Percentiles rank a stretch among this genome's conserved stretches.
Evolutionary conservation across 2,329 filamentous ascomycete genomes (phyloP).

Genomic region (Colletotrichum lentis): DNA sequence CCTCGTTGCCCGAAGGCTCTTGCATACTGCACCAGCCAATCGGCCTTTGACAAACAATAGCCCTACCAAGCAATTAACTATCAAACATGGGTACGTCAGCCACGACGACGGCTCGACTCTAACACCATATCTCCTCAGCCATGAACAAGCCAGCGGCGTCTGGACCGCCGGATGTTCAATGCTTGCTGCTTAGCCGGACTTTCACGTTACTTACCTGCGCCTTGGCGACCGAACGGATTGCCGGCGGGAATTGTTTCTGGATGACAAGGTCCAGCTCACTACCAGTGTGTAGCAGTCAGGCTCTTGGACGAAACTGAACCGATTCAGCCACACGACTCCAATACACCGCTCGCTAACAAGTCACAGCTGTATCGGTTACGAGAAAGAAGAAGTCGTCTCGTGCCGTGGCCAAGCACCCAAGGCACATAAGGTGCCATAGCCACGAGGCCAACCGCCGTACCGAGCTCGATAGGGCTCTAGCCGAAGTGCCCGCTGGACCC

Average conservation of each 20-base stretch:
- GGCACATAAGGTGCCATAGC: not conserved
- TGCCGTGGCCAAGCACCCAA: conserved; percentile 7
- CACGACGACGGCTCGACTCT: not conserved
- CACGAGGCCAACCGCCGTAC: conserved; percentile 32
- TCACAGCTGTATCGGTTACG: not conserved
- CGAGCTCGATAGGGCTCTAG: not conserved
- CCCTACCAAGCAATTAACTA: not conserved
- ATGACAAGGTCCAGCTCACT: not conserved
- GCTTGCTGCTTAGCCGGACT: not conserved
- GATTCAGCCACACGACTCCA: not conserved
- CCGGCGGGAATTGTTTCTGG: not conserved
- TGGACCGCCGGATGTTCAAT: not conserved
- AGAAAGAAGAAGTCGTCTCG: not conserved
- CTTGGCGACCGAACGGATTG: not conserved
- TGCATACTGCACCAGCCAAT: not conserved
- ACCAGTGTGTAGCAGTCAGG: not conserved
- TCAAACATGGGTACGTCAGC: not conserved
- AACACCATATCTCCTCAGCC: not conserved
- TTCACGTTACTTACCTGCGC: not conserved
- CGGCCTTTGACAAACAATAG: not conserved
- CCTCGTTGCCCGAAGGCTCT: not conserved
- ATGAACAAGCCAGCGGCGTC: not conserved
- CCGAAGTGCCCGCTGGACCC: conserved; percentile 13
- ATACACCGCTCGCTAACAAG: not conserved
- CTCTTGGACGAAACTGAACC: conserved; percentile 17